These are phyloP conservation scores for Phaeoacremonium minimum DNA, from an alignment of 2,329 filamentous ascomycete species.

Conservation along the genomic window DNA sequence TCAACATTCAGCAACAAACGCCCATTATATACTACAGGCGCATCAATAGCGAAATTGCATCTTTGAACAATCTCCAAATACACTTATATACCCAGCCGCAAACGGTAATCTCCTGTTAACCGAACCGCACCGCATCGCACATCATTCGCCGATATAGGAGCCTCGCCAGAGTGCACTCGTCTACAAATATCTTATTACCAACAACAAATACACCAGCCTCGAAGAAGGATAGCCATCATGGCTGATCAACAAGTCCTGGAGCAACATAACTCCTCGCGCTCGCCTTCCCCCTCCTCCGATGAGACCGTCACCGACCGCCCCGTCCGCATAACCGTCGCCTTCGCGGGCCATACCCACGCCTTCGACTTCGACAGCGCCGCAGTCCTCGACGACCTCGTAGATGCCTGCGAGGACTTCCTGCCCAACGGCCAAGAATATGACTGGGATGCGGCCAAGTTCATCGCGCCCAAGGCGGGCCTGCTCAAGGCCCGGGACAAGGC, in stretches of 20 bases:
- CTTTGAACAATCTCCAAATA: too few relatives aligned
- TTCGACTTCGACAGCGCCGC: slow-evolving; percentile 11
- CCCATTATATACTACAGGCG: too few relatives aligned
- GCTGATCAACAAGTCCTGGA: not conserved
- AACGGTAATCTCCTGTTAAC: too few relatives aligned
- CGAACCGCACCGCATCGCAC: too few relatives aligned
- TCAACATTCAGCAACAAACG: too few relatives aligned
- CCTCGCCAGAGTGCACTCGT: too few relatives aligned
- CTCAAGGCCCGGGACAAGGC: slow-evolving; percentile 18
- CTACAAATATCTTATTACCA: too few relatives aligned
- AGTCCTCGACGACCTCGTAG: slow-evolving; percentile 17
- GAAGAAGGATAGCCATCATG: too few relatives aligned
- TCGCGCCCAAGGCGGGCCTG: slow-evolving; percentile 15
- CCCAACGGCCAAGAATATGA: slow-evolving; percentile 6
- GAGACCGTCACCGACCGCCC: not conserved
- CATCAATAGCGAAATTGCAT: too few relatives aligned
- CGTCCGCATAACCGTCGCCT: slow-evolving; percentile 13
- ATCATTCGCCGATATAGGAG: too few relatives aligned
- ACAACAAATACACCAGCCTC: not conserved
- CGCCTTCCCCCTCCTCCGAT: not conserved
- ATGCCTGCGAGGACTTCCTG: slow-evolving; percentile 13
- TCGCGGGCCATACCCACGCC: slow-evolving; percentile 12
- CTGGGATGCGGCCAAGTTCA: slow-evolving; percentile 18
- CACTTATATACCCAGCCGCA: too few relatives aligned
- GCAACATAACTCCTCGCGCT: slow-evolving; percentile 1